These are phyloP conservation scores for Penicillium lividum DNA, from an alignment of 495 filamentous ascomycete species.

Conservation along the genomic window DNA sequence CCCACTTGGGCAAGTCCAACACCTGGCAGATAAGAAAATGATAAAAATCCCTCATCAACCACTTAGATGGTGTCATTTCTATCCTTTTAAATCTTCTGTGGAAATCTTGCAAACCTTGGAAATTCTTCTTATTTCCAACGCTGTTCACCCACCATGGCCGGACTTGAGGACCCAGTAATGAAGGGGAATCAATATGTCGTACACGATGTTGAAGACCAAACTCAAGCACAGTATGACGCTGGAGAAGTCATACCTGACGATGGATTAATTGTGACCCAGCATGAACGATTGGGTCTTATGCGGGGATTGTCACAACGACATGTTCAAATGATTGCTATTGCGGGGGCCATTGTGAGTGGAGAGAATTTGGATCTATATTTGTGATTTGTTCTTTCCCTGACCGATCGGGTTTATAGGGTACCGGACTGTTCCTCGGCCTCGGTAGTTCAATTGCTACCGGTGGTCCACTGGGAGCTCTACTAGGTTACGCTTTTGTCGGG, in stretches of 20 bases:
- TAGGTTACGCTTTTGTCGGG: conserved; percentile 48
- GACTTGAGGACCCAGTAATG: conserved; percentile 6
- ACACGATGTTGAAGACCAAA: conserved; percentile 24
- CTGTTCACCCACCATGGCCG: conserved; percentile 10
- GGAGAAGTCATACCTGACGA: conserved; percentile 10
- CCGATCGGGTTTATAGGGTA: conserved; percentile 38
- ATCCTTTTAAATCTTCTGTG: conserved; percentile 7
- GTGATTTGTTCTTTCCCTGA: not conserved
- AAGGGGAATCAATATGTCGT: conserved; percentile 19
- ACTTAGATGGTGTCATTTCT: conserved; percentile 24
- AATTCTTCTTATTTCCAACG: not conserved
- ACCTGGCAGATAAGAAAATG: conserved; percentile 1
- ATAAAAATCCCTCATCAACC: conserved; percentile 14
- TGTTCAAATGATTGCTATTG: conserved; percentile 60
- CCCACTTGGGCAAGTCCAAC: conserved; percentile 3
- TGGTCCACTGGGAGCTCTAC: conserved; percentile 61
- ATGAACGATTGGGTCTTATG: conserved; percentile 28
- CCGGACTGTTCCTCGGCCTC: conserved; percentile 63
- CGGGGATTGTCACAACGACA: conserved; percentile 48
- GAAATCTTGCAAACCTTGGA: not conserved
- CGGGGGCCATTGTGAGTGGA: conserved; percentile 52
- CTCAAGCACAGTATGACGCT: conserved; percentile 9
- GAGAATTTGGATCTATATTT: not conserved
- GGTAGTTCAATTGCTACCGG: conserved; percentile 58
- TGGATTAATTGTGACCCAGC: conserved; percentile 26